Base-by-base conservation (phyloP, 2,329 filamentous ascomycete species). In the Fusarium chaquense region DNA sequence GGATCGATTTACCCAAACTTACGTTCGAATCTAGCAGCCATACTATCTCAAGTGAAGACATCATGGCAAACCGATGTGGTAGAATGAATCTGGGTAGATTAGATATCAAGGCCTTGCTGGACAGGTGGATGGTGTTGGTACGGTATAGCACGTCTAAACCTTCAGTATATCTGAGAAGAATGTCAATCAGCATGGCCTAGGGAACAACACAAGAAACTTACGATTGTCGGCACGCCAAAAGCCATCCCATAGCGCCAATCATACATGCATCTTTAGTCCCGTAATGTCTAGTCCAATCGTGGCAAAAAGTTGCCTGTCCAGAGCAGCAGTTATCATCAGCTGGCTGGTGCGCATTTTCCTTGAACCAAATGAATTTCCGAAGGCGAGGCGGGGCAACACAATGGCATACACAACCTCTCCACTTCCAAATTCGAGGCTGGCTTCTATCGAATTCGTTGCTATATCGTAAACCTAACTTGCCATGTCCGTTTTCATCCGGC, bases 191-290 rank as follows among this genome's bases (percentile, higher is more conserved):
- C 12, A 24, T 30, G 15, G 10, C 6, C 20, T 22, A 12, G 18
- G 15, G 6, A 15, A 20, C 5, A 3, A n/a, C 0, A 4, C 3
- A 4, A 3, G 8, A 13, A 30, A 30, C 44, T 2, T 4, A 49
- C 46, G 46, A 30, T 49, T 49, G 46, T 13, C 46, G 32, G n/a
- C 32, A 50, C 5, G 32, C 2, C 2, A 50, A 13, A 6, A 50
- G 16, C 46, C 46, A 50, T 5, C 46, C 32, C 16, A 36, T 36
- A 1, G 8, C 46, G 0, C 46, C 46, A 3, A 50, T n/a, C 11
- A 24, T 15, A 22, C 46, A 50, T 6, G 2, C 2, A 12, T 26
- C 7, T 4, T 0, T 1, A 2, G 18, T 47, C 12, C 18, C 38
- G 38, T 40, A 40, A 40, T 40, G 18, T 15, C 1, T 3, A 13